phyloP scores from a whole-genome alignment of 2,329 filamentous ascomycete genomes.

The Colletotrichum caudatum region DNA sequence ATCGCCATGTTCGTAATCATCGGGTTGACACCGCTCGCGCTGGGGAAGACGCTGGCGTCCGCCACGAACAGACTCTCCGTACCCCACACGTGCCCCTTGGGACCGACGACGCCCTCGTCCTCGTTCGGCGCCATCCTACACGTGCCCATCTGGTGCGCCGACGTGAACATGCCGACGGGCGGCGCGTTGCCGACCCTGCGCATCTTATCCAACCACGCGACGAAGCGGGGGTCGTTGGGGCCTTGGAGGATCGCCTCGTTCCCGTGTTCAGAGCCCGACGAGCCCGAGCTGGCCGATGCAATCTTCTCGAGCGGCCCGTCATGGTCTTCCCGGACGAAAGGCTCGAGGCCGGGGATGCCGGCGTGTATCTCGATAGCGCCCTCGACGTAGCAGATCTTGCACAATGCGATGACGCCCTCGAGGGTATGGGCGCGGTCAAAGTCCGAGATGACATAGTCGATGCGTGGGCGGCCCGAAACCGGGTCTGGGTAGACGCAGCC shows the following conservation, averaged over 20 bases:
- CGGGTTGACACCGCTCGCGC: constrained; percentile 82
- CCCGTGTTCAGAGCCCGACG: constrained; percentile 1
- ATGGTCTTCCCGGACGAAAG: constrained; percentile 64
- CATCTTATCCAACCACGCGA: constrained; percentile 68
- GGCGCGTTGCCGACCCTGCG: constrained; percentile 62
- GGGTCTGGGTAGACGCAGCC: constrained; percentile 82
- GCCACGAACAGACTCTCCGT: constrained; percentile 74
- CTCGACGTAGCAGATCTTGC: constrained; percentile 81
- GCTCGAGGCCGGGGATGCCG: constrained; percentile 69
- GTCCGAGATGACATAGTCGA: constrained; percentile 77
- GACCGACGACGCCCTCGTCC: constrained; percentile 68
- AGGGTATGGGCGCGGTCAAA: constrained; percentile 80
- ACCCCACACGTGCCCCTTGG: constrained; percentile 73
- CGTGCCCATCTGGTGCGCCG: constrained; percentile 86
- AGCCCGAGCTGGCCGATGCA: constrained; percentile 10
- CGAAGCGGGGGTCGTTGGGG: constrained; percentile 70
- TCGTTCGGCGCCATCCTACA: constrained; percentile 75
- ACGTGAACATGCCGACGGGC: constrained; percentile 67
- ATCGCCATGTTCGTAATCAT: constrained; percentile 84
- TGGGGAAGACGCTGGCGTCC: constrained; percentile 82
- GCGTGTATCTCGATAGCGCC: constrained; percentile 86
- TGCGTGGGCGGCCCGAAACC: constrained; percentile 69
- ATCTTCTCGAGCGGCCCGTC: constrained; percentile 41
- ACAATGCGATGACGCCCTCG: constrained; percentile 77
- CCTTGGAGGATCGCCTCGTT: constrained; percentile 37